phyloP scores from a whole-genome alignment of 257 asterid genomes.

The Nicotiana otophora region DNA sequence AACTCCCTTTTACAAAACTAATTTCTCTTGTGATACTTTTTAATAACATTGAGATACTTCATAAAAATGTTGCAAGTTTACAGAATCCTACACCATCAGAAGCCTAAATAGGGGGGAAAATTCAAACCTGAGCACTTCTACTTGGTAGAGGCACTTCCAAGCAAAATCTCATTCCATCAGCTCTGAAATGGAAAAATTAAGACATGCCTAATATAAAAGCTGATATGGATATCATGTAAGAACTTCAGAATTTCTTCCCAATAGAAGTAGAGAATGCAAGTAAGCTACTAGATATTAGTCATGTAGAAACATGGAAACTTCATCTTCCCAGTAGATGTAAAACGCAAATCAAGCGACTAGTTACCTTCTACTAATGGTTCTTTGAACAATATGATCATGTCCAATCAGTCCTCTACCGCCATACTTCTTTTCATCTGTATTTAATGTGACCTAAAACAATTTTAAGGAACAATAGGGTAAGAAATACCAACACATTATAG shows the following conservation, averaged over 20 bases:
- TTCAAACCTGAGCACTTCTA: constrained; percentile 89
- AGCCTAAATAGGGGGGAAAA: neutral
- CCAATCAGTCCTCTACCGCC: constrained; percentile 73
- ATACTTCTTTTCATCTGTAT: constrained; percentile 74
- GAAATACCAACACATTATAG: neutral
- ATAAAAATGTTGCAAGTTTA: constrained; percentile 1
- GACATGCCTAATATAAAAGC: constrained; percentile 10
- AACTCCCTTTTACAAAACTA: neutral
- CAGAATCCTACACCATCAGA: neutral
- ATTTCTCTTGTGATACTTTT: neutral
- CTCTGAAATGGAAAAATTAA: constrained; percentile 33
- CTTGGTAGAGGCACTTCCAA: constrained; percentile 76
- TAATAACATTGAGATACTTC: neutral
- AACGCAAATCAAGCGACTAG: neutral
- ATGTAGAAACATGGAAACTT: neutral
- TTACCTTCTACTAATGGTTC: constrained; percentile 70
- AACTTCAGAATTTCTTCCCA: neutral
- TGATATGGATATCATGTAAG: constrained; percentile 6
- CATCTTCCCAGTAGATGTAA: neutral
- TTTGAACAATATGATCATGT: constrained; percentile 48
- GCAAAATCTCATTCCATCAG: constrained; percentile 68
- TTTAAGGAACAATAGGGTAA: neutral
- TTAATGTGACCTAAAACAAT: constrained; percentile 48
- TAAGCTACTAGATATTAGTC: neutral
- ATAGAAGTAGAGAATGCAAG: constrained; percentile 5